Percentiles rank a stretch among this genome's conserved stretches.
These are phyloP conservation scores for Zoysia matrella DNA, from an alignment of 202 grass and related monocot genomes.

Conservation along the genomic window DNA sequence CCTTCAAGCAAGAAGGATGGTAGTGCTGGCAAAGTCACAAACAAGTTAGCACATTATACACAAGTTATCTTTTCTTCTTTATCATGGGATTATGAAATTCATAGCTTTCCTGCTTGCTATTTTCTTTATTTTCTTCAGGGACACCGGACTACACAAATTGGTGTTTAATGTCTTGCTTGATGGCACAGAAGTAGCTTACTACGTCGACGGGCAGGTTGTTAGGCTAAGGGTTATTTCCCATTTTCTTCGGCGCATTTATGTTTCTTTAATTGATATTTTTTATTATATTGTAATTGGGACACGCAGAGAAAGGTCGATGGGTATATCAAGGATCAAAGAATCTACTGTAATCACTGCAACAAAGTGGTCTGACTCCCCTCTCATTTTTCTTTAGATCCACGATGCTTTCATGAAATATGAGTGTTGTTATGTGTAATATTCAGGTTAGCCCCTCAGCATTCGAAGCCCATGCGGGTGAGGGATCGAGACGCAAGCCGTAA, in stretches of 20 bases:
- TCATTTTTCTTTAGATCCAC: slow-evolving; percentile 6
- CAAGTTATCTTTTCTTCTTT: neutral
- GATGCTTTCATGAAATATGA: slow-evolving; percentile 14
- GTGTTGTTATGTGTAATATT: slow-evolving; percentile 47
- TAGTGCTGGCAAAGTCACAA: slow-evolving; percentile 80
- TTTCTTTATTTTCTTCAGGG: slow-evolving; percentile 50
- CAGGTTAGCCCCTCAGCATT: slow-evolving; percentile 96
- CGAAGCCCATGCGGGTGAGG: slow-evolving; percentile 92
- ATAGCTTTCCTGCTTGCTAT: slow-evolving; percentile 12
- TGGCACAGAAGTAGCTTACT: slow-evolving; percentile 97
- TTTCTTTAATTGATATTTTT: slow-evolving; percentile 28
- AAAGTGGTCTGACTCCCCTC: slow-evolving; percentile 62
- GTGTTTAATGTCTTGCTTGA: slow-evolving; percentile 97
- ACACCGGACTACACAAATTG: slow-evolving; percentile 90
- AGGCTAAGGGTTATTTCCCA: slow-evolving; percentile 28
- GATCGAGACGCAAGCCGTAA: slow-evolving; percentile 92
- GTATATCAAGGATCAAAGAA: slow-evolving; percentile 95
- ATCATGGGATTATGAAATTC: slow-evolving; percentile 37
- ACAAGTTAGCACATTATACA: slow-evolving; percentile 72
- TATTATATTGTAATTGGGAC: slow-evolving; percentile 14
- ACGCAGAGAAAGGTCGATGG: slow-evolving; percentile 85
- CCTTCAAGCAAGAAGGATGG: slow-evolving; percentile 66
- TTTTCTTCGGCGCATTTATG: slow-evolving; percentile 17
- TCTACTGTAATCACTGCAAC: slow-evolving; percentile 91
- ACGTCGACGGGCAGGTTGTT: slow-evolving; percentile 92